These are phyloP conservation scores for Cornus florida DNA, from an alignment of 148 eudicot species.

Conservation along the genomic window DNA sequence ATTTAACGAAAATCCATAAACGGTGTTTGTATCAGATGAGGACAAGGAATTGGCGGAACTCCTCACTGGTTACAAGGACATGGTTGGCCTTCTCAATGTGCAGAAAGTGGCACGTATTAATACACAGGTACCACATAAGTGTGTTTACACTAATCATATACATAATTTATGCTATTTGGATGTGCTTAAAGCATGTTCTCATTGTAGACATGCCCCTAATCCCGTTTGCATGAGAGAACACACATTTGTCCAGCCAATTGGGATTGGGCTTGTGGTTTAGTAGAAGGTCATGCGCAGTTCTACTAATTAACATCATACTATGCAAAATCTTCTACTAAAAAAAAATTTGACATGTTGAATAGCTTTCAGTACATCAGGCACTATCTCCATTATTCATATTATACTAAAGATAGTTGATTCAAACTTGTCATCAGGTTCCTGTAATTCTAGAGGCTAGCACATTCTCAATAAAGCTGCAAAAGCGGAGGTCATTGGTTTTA, in stretches of 20 bases:
- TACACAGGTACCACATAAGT: constrained; percentile 55
- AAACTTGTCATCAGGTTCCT: constrained; percentile 60
- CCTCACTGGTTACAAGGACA: constrained; percentile 90
- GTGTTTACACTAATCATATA: no score
- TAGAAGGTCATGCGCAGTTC: no score
- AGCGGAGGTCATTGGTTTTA: constrained; percentile 68
- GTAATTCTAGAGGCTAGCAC: constrained; percentile 82
- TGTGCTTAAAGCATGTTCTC: no score
- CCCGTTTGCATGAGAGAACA: no score
- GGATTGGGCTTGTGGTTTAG: no score
- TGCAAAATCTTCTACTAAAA: background rate
- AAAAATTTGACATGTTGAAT: background rate
- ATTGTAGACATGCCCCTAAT: no score
- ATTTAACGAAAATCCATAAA: no score
- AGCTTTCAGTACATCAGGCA: no score
- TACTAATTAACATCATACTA: no score
- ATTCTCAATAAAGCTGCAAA: constrained; percentile 81
- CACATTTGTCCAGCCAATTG: no score
- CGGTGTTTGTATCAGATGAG: constrained; percentile 51
- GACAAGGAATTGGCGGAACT: constrained; percentile 88
- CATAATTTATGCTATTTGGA: no score
- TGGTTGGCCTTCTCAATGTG: constrained; percentile 88
- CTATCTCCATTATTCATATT: background rate
- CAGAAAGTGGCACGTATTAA: constrained; percentile 88
- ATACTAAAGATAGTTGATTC: background rate